Evolutionary conservation across 2,329 filamentous ascomycete genomes (phyloP).

Genomic region (Allantophomopsis lycopodina): DNA sequence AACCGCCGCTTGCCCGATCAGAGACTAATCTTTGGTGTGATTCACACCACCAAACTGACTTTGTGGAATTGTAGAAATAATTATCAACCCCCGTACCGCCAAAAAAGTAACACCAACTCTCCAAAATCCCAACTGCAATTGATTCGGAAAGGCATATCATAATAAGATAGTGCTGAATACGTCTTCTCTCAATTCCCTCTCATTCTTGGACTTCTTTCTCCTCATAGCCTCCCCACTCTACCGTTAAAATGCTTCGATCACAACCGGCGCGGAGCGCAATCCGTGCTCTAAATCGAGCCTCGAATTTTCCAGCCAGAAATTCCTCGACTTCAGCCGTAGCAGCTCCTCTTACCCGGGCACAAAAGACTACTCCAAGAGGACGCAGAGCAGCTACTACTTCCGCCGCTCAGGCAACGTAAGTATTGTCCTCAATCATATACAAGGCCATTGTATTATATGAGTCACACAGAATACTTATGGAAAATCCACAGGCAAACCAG

Average conservation of each 20-base stretch:
- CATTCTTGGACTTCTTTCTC: neutral
- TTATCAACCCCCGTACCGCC: no score
- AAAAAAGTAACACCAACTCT: no score
- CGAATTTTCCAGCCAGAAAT: slow-evolving; percentile 15
- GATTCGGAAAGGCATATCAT: no score
- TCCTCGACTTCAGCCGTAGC: slow-evolving; percentile 29
- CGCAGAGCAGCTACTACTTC: slow-evolving; percentile 34
- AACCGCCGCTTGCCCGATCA: neutral
- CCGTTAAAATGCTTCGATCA: slow-evolving; percentile 29
- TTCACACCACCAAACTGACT: neutral
- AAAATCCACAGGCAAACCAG: slow-evolving; percentile 33
- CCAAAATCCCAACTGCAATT: no score
- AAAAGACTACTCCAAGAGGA: slow-evolving; percentile 24
- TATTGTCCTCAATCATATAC: slow-evolving; percentile 15
- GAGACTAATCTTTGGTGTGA: neutral
- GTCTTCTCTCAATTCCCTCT: no score
- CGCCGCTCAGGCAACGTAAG: slow-evolving; percentile 38
- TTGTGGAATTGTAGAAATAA: no score
- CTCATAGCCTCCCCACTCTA: neutral
- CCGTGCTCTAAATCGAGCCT: slow-evolving; percentile 23
- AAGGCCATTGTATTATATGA: slow-evolving; percentile 1
- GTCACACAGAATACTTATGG: slow-evolving; percentile 12
- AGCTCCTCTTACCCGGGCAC: slow-evolving; percentile 8
- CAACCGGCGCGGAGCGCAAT: slow-evolving; percentile 31
- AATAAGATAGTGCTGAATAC: no score